Evolutionary conservation across 2,329 filamentous ascomycete species (phyloP), one percentile per base, ranked within the genome.

Genomic region (Claviceps lovelessii): DNA sequence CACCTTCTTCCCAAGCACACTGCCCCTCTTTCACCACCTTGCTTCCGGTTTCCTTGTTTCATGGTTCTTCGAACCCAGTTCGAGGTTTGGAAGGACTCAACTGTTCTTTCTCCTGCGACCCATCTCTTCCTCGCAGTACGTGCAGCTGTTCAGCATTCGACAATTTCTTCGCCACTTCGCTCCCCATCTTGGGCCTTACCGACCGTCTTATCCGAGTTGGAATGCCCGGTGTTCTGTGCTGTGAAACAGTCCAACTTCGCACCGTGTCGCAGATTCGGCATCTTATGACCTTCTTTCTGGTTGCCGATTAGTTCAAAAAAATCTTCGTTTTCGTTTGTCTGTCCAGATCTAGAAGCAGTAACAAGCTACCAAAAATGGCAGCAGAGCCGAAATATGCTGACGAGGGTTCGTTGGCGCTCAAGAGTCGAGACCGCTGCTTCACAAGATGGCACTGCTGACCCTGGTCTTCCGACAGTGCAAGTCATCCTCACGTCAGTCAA

Each of bases 401-500:
- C 45, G 57, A 58, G 49, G 57, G 57, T 56, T 44, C 29, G 50
- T 53, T 49, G 41, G 29, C 29, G 23, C 17, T 45, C n/a, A 55
- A 44, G 7, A 28, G n/a, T 45, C n/a, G 54, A 44, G 5, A 28
- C 17, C 19, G 17, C 28, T 23, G 28, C 39, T 33, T 37, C 29
- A 13, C 7, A 37, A 10, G 35, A 35, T 15, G 31, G 5, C 35
- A 17, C 37, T 41, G 23, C 51, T 55, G 37, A 57, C 5, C 2
- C 15, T 2, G 6, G n/a, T 35, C 8, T 33, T 37, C 28, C 28
- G 49, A 33, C 19, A 71, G 69, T 64, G 44, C 57, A 69, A 53
- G 61, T 72, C 55, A 60, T 60, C 15, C 60, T 70, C 37, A 62
- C 58, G 37, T 60, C 58, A 49, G 35, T 64, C 35, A 55, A 67